Evolutionary conservation across 2,329 filamentous ascomycete species (phyloP), one percentile per base, ranked within the genome.

Genomic region (Aspergillus sp.): DNA sequence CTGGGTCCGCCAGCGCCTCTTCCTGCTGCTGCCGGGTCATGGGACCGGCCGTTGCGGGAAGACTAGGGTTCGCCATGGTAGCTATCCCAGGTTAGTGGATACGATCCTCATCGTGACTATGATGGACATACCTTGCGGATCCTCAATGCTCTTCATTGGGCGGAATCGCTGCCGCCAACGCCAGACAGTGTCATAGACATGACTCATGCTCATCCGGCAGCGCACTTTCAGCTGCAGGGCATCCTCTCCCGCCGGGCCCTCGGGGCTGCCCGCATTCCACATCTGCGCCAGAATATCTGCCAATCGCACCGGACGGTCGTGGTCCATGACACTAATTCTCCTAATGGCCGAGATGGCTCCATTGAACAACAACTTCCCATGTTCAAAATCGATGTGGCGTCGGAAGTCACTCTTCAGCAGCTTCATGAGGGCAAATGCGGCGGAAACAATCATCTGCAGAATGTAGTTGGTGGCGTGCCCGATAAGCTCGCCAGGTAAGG

Each of bases 181-280:
- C 85, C 86, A 88, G 17, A 89, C 85, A 2, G 84, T 86, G 69
- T 89, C 87, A 67, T 86, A 88, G 2, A 89, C 82, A 48, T 89
- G 81, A 60, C 84, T 87, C 79, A 89, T 85, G 66, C 85, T 88
- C 81, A 87, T 88, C 10, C 87, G 79, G 63, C 85, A 87, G 39
- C 85, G 83, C 30, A 89, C 84, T 60, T 85, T 86, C 9, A 89
- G 80, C 59, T 87, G 83, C 10, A 89, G 74, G 19, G 72, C 72
- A 60, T 78, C 76, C 41, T 78, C 76, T 15, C 69, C 72, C 1
- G 60, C 53, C 17, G 67, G 67, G 9, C 68, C 67, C 41, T 72
- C 71, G 21, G 71, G 69, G 13, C 71, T 71, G 23, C 76, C 76
- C 4, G 76, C 81, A 67, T 85, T 85, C 86, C 86, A 89, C 45